Percentiles rank a stretch among this genome's conserved stretches.
These are phyloP conservation scores for Pseudocercospora eumusae DNA, from an alignment of 2,329 filamentous ascomycete species.

Conservation along the genomic window DNA sequence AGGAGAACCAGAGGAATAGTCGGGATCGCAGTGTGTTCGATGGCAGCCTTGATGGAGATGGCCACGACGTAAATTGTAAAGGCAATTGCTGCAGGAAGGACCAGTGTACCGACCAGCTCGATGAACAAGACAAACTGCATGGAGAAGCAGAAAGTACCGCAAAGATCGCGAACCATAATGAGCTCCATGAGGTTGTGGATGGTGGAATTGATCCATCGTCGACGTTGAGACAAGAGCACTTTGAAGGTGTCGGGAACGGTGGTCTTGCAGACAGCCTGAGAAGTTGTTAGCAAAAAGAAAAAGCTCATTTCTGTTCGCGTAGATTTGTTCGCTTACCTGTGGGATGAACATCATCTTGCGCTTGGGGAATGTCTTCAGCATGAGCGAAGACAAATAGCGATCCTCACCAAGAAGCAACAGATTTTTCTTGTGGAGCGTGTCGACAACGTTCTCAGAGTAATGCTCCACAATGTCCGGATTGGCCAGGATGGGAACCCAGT, in stretches of 20 bases:
- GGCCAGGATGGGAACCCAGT: constrained; percentile 97
- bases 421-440: constrained; percentile 98
- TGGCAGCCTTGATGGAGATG: constrained; percentile 74
- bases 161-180: constrained; percentile 90
- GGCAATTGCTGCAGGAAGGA: constrained; percentile 90
- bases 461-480: constrained; percentile 99
- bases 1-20: constrained; percentile 89
- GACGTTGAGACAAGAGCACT: constrained; percentile 88
- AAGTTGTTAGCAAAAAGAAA: not conserved
- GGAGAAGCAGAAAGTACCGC: constrained; percentile 98
- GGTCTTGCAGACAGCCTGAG: constrained; percentile 97
- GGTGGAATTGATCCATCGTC: constrained; percentile 99
- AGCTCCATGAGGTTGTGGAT: constrained; percentile 99
- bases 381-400: constrained; percentile 92
- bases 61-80: constrained; percentile 97
- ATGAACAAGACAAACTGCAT: constrained; percentile 99
- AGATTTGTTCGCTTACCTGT: no score
- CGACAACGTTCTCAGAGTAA: constrained; percentile 98
- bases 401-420: constrained; percentile 88
- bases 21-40: constrained; percentile 61
- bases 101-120: constrained; percentile 89
- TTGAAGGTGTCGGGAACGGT: constrained; percentile 91
- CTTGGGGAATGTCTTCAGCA: constrained; percentile 98
- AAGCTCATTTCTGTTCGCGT: no score
- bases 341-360: constrained; percentile 98